phyloP scores from a whole-genome alignment of 1,284 basidiomycete genomes.

The Amylostereum areolatum region DNA sequence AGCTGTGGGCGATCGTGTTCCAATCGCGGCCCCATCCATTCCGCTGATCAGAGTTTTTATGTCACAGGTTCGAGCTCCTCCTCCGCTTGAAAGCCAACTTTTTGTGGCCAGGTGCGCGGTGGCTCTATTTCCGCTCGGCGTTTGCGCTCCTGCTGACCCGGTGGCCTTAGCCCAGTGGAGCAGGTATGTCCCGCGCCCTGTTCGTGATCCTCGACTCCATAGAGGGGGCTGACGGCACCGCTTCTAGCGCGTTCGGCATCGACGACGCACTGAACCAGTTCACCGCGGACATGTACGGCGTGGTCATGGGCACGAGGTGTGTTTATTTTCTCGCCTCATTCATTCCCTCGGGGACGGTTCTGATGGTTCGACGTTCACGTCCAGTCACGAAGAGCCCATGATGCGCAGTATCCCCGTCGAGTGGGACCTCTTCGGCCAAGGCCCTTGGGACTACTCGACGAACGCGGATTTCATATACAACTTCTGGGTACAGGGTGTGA shows the following conservation, averaged over 20 bases:
- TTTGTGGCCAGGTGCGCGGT: slow-evolving; percentile 52
- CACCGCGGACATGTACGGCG: slow-evolving; percentile 60
- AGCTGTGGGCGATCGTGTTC: slow-evolving; percentile 33
- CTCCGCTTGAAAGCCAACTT: slow-evolving; percentile 67
- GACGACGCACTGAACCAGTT: slow-evolving; percentile 63
- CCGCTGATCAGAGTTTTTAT: slow-evolving; percentile 1
- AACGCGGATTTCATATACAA: slow-evolving; percentile 49
- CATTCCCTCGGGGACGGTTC: neutral
- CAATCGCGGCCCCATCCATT: no score
- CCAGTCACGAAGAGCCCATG: slow-evolving; percentile 58
- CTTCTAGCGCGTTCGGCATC: slow-evolving; percentile 51
- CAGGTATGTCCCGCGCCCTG: slow-evolving; percentile 11
- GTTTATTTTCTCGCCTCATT: slow-evolving; percentile 2
- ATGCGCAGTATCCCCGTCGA: slow-evolving; percentile 58
- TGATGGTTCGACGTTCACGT: neutral
- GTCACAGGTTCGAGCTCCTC: slow-evolving; percentile 54
- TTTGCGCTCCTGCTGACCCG: neutral
- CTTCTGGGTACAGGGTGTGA: slow-evolving; percentile 54
- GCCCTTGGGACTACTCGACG: slow-evolving; percentile 55
- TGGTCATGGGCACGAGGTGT: slow-evolving; percentile 63
- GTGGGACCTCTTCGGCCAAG: slow-evolving; percentile 47
- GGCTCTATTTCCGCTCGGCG: neutral
- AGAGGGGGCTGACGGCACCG: slow-evolving; percentile 5
- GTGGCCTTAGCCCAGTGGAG: slow-evolving; percentile 14
- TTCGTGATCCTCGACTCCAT: slow-evolving; percentile 13